Conservation (phyloP, 768 basidiomycete species). For the Lactarius hengduanensis region DNA sequence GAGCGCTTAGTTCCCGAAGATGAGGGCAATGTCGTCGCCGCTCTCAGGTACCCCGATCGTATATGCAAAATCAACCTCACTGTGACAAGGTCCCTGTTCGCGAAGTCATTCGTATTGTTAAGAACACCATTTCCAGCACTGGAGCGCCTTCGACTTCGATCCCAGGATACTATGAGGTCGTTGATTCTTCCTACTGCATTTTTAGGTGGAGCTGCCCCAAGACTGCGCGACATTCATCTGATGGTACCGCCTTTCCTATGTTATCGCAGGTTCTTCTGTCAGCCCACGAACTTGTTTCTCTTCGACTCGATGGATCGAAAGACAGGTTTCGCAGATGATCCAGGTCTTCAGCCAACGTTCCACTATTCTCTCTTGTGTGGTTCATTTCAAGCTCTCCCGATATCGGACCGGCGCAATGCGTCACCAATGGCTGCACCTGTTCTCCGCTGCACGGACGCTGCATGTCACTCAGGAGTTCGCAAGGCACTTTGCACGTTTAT, state of each 20-base stretch:
- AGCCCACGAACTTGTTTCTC: not conserved
- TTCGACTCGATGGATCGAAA: not conserved
- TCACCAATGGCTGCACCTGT: too few relatives aligned
- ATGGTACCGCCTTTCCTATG: slow-evolving; percentile 3
- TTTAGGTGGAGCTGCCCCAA: slow-evolving; percentile 1
- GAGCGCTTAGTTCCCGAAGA: not conserved
- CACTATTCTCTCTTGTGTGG: too few relatives aligned
- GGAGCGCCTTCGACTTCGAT: not conserved
- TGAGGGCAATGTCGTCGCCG: slow-evolving; percentile 3
- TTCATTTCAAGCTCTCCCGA: too few relatives aligned
- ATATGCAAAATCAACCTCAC: slow-evolving; percentile 2
- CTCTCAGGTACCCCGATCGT: slow-evolving; percentile 7
- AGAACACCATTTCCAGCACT: not conserved
- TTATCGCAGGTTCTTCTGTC: slow-evolving; percentile 7
- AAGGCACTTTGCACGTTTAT: too few relatives aligned
- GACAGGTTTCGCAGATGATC: too few relatives aligned
- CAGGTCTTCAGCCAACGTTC: too few relatives aligned
- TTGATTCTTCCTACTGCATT: not conserved
- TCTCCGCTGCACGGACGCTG: too few relatives aligned
- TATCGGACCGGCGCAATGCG: too few relatives aligned
- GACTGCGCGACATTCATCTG: not conserved
- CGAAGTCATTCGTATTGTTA: not conserved
- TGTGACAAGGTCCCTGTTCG: not conserved
- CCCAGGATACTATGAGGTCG: not conserved
- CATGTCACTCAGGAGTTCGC: too few relatives aligned